Evolutionary conservation across 768 basidiomycete species (phyloP), one percentile per base, ranked within the genome.

Genomic region (Kwoniella europaea): DNA sequence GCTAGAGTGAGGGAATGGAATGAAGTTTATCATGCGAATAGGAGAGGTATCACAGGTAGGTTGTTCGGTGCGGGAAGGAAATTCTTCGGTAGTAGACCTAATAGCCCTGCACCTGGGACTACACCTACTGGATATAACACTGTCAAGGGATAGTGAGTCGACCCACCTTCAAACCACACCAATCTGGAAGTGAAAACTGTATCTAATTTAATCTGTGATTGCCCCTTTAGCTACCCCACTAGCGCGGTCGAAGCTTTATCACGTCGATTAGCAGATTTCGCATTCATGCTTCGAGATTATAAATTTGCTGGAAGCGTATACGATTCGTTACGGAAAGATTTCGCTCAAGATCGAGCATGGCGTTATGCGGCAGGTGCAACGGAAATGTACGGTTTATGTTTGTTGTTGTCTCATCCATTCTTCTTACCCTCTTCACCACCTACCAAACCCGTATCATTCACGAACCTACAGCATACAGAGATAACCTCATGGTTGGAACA

Each of bases 1-100:
- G 92, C 91, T 78, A 91, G 90, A 82, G 91, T 95, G 5, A 75
- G 93, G 57, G 92, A 96, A 73, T 96, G 94, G 93, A 98, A 97
- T 80, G 95, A 98, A 79, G 56, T 85, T 73, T 72, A 83, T 50
- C 82, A 83, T 35, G 79, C 80, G 16, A 86, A 86, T 58, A 53
- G 82, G 46, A 29, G 80, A 71, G 80, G 84, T 9, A 74, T 86
- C 41, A 84, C 85, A 1, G 85, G 84, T 0, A 74, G 85, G 22
- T 70, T 86, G 3, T 85, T 86, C 71, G 81, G 82, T 2, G 86
- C 84, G 2, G 85, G 85, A 0, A 61, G 85, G 18, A 85, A 83
- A 67, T 82, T 85, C 50, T 86, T 85, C 63, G 85, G 85, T 0
- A 79, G 79, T 71, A 68, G 80, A 54, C 82, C 82, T 4, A 72